Evolutionary conservation across 2,329 filamentous ascomycete species (phyloP).

Genomic region (Claviceps fusiformis): DNA sequence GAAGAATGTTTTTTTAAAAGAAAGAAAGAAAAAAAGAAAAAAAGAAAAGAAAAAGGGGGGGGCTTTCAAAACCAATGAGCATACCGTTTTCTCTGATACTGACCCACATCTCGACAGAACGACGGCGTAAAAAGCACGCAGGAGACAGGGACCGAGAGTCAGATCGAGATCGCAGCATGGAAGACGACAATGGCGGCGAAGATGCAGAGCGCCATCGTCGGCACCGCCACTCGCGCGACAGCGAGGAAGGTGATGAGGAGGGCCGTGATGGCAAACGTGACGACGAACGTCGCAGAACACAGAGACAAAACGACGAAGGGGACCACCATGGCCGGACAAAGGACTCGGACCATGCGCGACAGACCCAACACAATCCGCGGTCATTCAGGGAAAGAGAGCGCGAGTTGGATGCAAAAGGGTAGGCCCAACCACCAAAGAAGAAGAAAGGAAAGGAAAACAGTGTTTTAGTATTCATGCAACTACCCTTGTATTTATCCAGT

Average conservation of each 20-base stretch:
- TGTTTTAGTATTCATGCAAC: neutral
- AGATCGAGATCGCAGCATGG: constrained; percentile 3
- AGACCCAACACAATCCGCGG: constrained; percentile 10
- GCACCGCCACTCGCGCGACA: constrained; percentile 7
- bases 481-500: neutral
- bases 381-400: constrained; percentile 11
- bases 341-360: constrained; percentile 5
- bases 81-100: neutral
- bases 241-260: constrained; percentile 8
- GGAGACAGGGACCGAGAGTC: constrained; percentile 21
- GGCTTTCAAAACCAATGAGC: too few species aligned
- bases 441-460: too few species aligned
- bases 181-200: constrained; percentile 7
- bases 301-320: constrained; percentile 12
- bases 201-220: constrained; percentile 11
- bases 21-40: too few species aligned
- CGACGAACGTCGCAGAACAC: constrained; percentile 11
- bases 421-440: neutral
- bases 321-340: constrained; percentile 8
- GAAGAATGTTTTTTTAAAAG: too few species aligned
- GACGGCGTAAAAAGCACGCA: constrained; percentile 20
- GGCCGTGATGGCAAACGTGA: constrained; percentile 3
- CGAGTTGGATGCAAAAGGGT: constrained; percentile 1
- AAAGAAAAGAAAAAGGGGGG: too few species aligned
- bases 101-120: constrained; percentile 10